Evolutionary conservation across 441 rosid genomes (phyloP), one percentile per base, ranked within the genome.

Genomic region (Euphorbia celastroides): DNA sequence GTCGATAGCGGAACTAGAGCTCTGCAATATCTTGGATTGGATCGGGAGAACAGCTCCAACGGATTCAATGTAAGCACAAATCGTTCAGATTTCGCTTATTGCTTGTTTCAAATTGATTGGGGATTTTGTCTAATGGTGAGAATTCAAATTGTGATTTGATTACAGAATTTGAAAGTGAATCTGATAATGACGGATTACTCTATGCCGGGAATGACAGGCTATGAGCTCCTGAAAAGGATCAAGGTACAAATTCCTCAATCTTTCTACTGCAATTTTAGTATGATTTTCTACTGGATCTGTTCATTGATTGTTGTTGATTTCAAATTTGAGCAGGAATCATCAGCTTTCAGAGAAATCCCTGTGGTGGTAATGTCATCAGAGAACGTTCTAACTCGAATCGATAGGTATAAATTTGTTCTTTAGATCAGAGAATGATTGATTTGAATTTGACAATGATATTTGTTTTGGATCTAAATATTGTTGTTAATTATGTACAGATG

Each of bases 311-410:
- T 32, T 58, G 13, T 28, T 58, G 26, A 28, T 54, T 68, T 58
- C 25, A 41, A 27, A 42, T 77, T 19, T 62, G 28, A 57, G 27
- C 81, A 92, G 97, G 90, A 81, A 81, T 92, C 98, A 31, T 82
- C 92, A 1, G 86, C 80, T 25, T 88, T 88, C 46, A 83, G 83
- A 67, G 92, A 88, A 73, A 74, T 90, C 16, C 98, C 97, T 20
- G 98, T 93, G 13, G 98, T 93, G 79, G 78, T 93, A 60, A 93
- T 93, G 98, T 93, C 98, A 22, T 90, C 98, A 13, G 97, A 93
- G 80, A 87, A 86, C 72, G 77, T 90, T 64, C 69, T 88, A 58
- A 69, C 97, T 62, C 90, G 89, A 7, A 84, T 90, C 27, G 86
- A 88, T 76, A 80, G 93, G 90, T 88, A 75, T 26, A 19, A 54